Percentiles rank a stretch among this genome's conserved stretches.
Evolutionary conservation across 2,329 filamentous ascomycete species (phyloP).

Genomic region (Emmonsiellopsis sp.): DNA sequence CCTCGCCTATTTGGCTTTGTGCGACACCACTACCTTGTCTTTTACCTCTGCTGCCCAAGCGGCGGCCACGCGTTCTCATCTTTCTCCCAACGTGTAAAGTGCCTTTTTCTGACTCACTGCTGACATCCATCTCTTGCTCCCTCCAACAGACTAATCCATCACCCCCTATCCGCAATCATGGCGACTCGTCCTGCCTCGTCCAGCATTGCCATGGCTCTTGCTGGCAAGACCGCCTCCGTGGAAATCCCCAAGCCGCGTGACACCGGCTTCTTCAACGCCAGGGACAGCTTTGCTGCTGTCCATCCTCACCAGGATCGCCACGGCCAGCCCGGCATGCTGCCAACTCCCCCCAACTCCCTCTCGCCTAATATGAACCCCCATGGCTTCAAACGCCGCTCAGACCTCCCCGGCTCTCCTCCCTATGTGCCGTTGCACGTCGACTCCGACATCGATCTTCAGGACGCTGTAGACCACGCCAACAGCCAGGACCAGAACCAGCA

Average conservation of each 20-base stretch:
- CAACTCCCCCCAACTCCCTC: constrained; percentile 91
- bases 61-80: not conserved
- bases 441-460: constrained; percentile 79
- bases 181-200: constrained; percentile 33
- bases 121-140: constrained; percentile 3
- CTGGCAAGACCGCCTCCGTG: constrained; percentile 42
- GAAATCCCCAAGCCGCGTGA: constrained; percentile 40
- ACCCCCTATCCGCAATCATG: constrained; percentile 27
- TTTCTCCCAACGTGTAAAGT: not conserved
- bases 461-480: constrained; percentile 48
- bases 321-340: constrained; percentile 46
- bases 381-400: constrained; percentile 55
- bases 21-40: not conserved
- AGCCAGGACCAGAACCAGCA: constrained; percentile 31
- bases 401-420: constrained; percentile 31
- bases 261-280: constrained; percentile 21
- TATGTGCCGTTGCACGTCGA: constrained; percentile 52
- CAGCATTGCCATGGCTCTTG: constrained; percentile 42
- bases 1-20: not conserved
- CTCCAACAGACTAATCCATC: constrained; percentile 4
- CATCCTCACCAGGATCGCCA: constrained; percentile 16
- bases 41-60: not conserved
- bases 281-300: constrained; percentile 28
- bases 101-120: not conserved
- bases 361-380: constrained; percentile 80